These are phyloP conservation scores for Pythium apleroticum DNA, from an alignment of 352 stramenopile species.

Conservation along the genomic window DNA sequence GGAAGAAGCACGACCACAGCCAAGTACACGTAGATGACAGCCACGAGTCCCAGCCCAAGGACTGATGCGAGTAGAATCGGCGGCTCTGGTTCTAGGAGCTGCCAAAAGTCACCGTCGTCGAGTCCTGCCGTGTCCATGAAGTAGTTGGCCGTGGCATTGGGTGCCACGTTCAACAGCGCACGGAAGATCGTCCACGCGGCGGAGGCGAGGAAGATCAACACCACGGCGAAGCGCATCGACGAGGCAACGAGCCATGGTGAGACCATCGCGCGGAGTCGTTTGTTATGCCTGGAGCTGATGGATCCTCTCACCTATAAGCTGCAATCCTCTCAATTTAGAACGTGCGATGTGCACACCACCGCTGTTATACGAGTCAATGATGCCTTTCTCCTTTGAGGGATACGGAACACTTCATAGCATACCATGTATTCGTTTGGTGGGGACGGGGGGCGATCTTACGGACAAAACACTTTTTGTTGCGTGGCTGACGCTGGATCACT, in stretches of 20 bases:
- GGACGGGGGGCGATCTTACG: background rate
- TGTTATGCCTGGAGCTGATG: no score
- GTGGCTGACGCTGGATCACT: background rate
- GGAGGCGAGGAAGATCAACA: constrained; percentile 16
- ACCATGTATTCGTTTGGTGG: background rate
- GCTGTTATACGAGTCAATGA: no score
- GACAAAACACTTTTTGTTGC: background rate
- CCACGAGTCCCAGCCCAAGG: constrained; percentile 26
- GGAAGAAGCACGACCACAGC: background rate
- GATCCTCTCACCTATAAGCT: no score
- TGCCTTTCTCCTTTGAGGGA: no score
- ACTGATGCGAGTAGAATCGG: constrained; percentile 18
- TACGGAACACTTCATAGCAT: no score
- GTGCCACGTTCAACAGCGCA: constrained; percentile 39
- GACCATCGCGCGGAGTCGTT: background rate
- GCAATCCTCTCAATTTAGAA: no score
- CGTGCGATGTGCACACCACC: no score
- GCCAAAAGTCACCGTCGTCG: constrained; percentile 51
- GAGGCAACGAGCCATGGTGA: background rate
- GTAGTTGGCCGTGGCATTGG: constrained; percentile 40
- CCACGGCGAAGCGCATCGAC: background rate
- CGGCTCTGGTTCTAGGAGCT: constrained; percentile 28
- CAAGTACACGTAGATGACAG: background rate
- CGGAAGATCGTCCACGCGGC: constrained; percentile 39
- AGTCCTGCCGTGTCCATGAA: constrained; percentile 52